These are phyloP conservation scores for Saccharomycopsis lassenensis DNA, from an alignment of 805 yeast genomes.

Conservation along the genomic window DNA sequence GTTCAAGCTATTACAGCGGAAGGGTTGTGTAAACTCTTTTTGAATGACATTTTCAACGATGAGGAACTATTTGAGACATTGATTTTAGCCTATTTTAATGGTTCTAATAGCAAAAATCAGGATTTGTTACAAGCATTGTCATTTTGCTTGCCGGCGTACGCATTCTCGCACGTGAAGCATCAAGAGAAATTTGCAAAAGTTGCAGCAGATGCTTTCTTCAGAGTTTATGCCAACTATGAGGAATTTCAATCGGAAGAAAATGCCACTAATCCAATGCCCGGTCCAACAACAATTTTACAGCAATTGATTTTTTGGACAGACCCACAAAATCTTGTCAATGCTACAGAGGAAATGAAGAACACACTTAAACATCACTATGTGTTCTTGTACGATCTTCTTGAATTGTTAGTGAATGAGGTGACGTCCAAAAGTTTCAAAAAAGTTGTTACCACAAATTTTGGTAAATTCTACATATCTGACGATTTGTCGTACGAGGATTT, in stretches of 20 bases:
- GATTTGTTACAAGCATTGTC: constrained; percentile 69
- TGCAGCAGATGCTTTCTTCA: constrained; percentile 52
- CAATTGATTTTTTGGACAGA: constrained; percentile 82
- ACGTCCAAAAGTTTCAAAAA: constrained; percentile 44
- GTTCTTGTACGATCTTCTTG: constrained; percentile 44
- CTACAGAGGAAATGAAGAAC: constrained; percentile 30
- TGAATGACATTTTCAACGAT: constrained; percentile 66
- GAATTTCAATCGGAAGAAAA: constrained; percentile 29
- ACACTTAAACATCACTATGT: constrained; percentile 43
- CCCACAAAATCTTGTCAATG: constrained; percentile 52
- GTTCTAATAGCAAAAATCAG: constrained; percentile 49
- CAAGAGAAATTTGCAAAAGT: constrained; percentile 55
- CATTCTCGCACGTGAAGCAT: constrained; percentile 63
- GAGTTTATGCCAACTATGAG: constrained; percentile 39
- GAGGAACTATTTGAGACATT: constrained; percentile 63
- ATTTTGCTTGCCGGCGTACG: constrained; percentile 81
- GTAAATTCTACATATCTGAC: constrained; percentile 35
- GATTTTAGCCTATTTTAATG: constrained; percentile 65
- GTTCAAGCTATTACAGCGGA: constrained; percentile 78
- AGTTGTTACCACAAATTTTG: constrained; percentile 35
- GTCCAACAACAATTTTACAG: constrained; percentile 47
- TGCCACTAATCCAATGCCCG: constrained; percentile 23
- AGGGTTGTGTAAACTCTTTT: constrained; percentile 70
- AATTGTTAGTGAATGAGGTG: constrained; percentile 31
- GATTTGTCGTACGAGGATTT: constrained; percentile 21